Base-by-base conservation (phyloP, 1,284 basidiomycete genomes). In the Blastosporella zonata region DNA sequence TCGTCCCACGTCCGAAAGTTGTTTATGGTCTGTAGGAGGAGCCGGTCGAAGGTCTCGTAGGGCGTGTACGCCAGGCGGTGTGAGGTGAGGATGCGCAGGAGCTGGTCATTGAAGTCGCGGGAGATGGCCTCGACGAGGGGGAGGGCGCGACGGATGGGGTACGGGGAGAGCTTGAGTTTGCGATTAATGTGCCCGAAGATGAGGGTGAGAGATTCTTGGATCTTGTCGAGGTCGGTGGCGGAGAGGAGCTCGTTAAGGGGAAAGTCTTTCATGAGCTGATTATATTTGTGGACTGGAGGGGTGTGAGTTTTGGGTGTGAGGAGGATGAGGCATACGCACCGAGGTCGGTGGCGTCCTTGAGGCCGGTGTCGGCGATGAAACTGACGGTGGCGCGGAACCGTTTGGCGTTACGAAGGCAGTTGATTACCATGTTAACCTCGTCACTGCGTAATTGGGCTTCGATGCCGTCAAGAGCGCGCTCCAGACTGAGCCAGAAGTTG, bases 71-170 rank as follows among this genome's bases (percentile, higher is more conserved):
- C 88, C 2, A 98, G 77, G 7, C 95, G 84, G 57, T 94, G 90
- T 3, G 88, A 89, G 2, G 86, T 90, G 37, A 99, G 82, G 18
- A 99, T 91, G 42, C 91, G 90, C 5, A 97, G 78, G 31, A 97
- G 82, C 60, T 94, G 90, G 62, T 97, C 93, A 61, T 96, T 97
- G 68, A 99, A 95, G 67, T 99, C 97, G 21, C 87, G 82, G 3
- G 96, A 98, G 64, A 99, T 98, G 29, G 96, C 96, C 68, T 99
- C 96, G 22, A 98, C 94, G 47, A 99, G 87, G 0, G 94, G 94
- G 7, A 99, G 84, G 2, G 94, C 93, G 36, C 96, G 87, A 13
- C 92, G 87, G 58, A 98, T 93, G 0, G 96, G 96, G 67, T 99
- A 99, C 0, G 96, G 95, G 13, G 93, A 95, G 12, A 96, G 80